phyloP scores from a whole-genome alignment of 352 stramenopile species.

The Phytopythium vexans region DNA sequence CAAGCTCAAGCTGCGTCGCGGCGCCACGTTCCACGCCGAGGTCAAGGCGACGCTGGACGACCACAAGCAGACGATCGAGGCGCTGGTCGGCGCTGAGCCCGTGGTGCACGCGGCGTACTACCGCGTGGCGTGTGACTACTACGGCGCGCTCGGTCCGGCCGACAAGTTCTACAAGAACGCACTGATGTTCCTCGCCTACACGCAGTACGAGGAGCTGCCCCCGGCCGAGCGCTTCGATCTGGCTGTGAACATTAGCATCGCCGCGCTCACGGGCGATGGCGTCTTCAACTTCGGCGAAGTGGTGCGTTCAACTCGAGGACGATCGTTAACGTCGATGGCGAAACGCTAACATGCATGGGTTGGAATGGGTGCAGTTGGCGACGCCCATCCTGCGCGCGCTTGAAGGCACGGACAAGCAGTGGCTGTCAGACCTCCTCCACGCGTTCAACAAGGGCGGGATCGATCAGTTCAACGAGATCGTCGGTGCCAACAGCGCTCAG shows the following conservation, averaged over 20 bases:
- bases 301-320: constrained; percentile 34
- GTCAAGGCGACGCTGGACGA: constrained; percentile 73
- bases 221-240: constrained; percentile 80
- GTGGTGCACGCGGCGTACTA: constrained; percentile 94
- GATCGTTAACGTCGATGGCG: neutral
- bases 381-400: constrained; percentile 93
- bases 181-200: constrained; percentile 96
- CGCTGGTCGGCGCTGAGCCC: constrained; percentile 82
- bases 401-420: constrained; percentile 89
- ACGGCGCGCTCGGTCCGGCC: constrained; percentile 85
- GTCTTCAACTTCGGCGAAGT: constrained; percentile 99
- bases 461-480: constrained; percentile 90
- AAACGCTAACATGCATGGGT: constrained; percentile 2
- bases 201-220: constrained; percentile 88
- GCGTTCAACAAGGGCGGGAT: constrained; percentile 96
- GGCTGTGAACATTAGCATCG: constrained; percentile 94
- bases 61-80: constrained; percentile 73
- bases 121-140: constrained; percentile 91
- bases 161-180: constrained; percentile 97
- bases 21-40: constrained; percentile 44
- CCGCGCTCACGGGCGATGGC: constrained; percentile 94
- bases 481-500: constrained; percentile 65
- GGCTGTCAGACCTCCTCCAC: constrained; percentile 93
- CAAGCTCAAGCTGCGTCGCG: constrained; percentile 66
- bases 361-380: constrained; percentile 49